Percentiles rank a stretch among this genome's conserved stretches.
Evolutionary conservation across 2,329 filamentous ascomycete genomes (phyloP).

Genomic region (Ceratocystis lukuohia): DNA sequence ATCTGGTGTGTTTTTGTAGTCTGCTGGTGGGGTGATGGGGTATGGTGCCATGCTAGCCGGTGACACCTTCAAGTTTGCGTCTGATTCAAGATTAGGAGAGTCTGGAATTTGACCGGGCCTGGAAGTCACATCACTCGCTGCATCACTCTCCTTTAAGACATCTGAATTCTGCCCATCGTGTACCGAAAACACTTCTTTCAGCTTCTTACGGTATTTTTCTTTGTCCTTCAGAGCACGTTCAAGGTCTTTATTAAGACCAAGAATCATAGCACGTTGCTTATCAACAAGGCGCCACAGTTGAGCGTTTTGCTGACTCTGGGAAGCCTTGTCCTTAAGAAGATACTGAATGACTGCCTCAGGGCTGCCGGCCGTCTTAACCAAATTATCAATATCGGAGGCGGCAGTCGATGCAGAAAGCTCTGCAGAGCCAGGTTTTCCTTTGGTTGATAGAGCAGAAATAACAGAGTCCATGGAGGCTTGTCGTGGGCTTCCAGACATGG

Average conservation of each 20-base stretch:
- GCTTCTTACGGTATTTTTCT: constrained; percentile 78
- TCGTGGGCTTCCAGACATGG: constrained; percentile 35
- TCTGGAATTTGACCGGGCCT: constrained; percentile 25
- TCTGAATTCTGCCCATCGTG: constrained; percentile 6
- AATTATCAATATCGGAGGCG: constrained; percentile 59
- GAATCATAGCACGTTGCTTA: constrained; percentile 86
- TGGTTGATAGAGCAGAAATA: constrained; percentile 61
- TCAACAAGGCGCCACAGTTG: constrained; percentile 93
- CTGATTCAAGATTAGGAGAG: constrained; percentile 39
- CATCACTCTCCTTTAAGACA: constrained; percentile 3
- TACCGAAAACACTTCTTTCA: constrained; percentile 55
- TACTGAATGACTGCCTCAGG: constrained; percentile 80
- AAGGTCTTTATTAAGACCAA: constrained; percentile 87
- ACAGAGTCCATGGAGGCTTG: constrained; percentile 88
- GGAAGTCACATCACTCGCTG: constrained; percentile 10
- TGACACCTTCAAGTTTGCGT: constrained; percentile 37
- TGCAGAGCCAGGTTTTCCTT: constrained; percentile 44
- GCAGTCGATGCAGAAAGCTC: constrained; percentile 42
- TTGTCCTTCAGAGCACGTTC: constrained; percentile 87
- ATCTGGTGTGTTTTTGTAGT: constrained; percentile 31
- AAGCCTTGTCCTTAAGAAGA: constrained; percentile 80
- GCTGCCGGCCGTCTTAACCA: constrained; percentile 76
- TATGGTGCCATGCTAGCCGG: constrained; percentile 49
- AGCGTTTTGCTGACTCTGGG: constrained; percentile 74
- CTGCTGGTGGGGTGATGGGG: constrained; percentile 50